Conservation (phyloP, 164 flowering plant species). For the Vitis riparia region DNA sequence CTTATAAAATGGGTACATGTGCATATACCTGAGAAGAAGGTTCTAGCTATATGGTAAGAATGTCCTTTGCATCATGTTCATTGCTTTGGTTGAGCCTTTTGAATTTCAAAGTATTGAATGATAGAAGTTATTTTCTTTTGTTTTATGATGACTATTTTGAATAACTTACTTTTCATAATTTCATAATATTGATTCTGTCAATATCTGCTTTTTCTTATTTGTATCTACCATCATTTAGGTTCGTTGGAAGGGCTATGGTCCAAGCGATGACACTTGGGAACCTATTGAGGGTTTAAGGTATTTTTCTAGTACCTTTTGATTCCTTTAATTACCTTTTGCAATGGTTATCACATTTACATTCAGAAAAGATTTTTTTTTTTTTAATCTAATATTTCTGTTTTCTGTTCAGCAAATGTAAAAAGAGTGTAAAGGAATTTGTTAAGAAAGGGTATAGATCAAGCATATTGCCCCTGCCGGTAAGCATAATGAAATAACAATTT, state of each 20-base stretch:
- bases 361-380: no score
- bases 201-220: background rate
- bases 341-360: no score
- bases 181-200: no score
- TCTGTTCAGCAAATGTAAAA: constrained; percentile 45
- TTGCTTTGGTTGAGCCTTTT: no score
- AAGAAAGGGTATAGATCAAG: constrained; percentile 38
- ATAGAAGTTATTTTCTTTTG: no score
- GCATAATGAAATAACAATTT: constrained; percentile 2
- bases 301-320: background rate
- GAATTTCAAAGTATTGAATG: no score
- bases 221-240: constrained; percentile 30
- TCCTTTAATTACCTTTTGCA: background rate
- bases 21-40: no score
- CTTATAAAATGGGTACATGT: no score
- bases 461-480: constrained; percentile 72
- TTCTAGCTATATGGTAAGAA: no score
- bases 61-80: no score
- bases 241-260: constrained; percentile 66
- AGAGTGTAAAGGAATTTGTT: constrained; percentile 54
- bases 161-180: no score
- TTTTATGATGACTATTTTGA: background rate
- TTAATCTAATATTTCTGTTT: no score
- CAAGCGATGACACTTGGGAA: constrained; percentile 69
- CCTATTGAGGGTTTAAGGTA: constrained; percentile 62